Evolutionary conservation across 495 filamentous ascomycete genomes (phyloP).

Genomic region (Penicillium coprophilum): DNA sequence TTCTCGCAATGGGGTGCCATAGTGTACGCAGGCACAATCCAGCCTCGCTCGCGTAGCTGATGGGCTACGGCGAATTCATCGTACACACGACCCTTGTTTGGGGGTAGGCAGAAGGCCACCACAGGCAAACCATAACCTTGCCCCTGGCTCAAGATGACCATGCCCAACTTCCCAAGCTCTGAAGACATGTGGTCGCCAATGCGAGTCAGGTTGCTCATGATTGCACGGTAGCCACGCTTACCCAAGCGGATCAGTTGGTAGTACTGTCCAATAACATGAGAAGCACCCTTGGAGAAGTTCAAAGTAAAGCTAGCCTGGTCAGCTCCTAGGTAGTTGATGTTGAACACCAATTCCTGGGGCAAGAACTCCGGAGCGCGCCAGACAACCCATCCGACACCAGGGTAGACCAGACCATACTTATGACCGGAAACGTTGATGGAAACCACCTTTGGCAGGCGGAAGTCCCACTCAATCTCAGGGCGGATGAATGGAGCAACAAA

Average conservation of each 20-base stretch:
- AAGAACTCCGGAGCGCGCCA: slow-evolving; percentile 83
- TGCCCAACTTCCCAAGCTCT: slow-evolving; percentile 68
- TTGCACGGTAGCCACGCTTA: slow-evolving; percentile 79
- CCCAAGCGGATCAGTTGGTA: slow-evolving; percentile 93
- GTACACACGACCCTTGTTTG: slow-evolving; percentile 59
- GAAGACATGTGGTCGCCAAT: slow-evolving; percentile 77
- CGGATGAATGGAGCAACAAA: slow-evolving; percentile 87
- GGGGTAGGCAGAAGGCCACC: slow-evolving; percentile 76
- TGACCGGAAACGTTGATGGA: slow-evolving; percentile 93
- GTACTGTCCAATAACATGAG: slow-evolving; percentile 92
- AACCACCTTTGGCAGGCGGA: slow-evolving; percentile 79
- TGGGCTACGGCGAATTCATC: slow-evolving; percentile 85
- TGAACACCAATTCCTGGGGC: slow-evolving; percentile 90
- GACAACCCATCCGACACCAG: slow-evolving; percentile 89
- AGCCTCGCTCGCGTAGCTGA: slow-evolving; percentile 76
- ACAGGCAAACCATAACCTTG: slow-evolving; percentile 75
- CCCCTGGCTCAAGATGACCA: slow-evolving; percentile 80
- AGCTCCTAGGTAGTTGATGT: slow-evolving; percentile 94
- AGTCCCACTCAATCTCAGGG: slow-evolving; percentile 84
- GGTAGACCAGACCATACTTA: slow-evolving; percentile 83
- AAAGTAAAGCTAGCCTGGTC: slow-evolving; percentile 97
- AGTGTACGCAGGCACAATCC: slow-evolving; percentile 91
- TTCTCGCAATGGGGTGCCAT: slow-evolving; percentile 82
- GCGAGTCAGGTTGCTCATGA: slow-evolving; percentile 84
- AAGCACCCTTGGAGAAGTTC: slow-evolving; percentile 92